Base-by-base conservation (phyloP, 768 basidiomycete species). In the Suillus sp. region DNA sequence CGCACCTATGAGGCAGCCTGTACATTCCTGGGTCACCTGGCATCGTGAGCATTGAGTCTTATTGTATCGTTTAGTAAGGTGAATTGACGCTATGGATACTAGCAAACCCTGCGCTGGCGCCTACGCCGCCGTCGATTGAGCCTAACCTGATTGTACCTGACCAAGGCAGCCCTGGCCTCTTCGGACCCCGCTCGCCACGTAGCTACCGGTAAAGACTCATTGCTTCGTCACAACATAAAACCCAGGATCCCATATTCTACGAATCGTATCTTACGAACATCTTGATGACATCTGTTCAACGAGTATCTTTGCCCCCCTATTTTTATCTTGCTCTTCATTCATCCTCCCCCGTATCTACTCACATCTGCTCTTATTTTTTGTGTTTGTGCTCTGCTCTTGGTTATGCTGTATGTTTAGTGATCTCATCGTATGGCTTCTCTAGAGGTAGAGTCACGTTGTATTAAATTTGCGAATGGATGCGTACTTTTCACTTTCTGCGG, bases 121-220 rank as follows among this genome's bases (percentile, higher is more conserved):
- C 88, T 3, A 88, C 89, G 5, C 84, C 89, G n/a, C 82, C 86
- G 5, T 83, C 85, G 3, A 74, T 81, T 59, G 83, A 85, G 62
- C 81, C 89, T 22, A 85, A 83, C 20, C 75, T 90, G 13, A 77
- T 87, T 40, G 85, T 89, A 27, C 88, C 89, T 34, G 83, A 82
- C 13, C 78, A 77, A 55, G 75, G 77, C 43, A 86, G 83, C 62
- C 87, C 86, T 48, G 91, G 91, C 35, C 75, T 94, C 64, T 94
- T 93, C 70, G 92, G 92, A 37, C 91, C 92, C 47, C 81, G 89
- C 45, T 86, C 89, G n/a, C 88, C 87, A 13, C 78, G 81, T 59
- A 75, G 75, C 58, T 80, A 67, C 61, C 72, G 67, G 55, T 72
- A 25, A 30, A 57, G 37, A 40, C 32, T 32, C 30, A 6, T 20